Evolutionary conservation across 257 asterid genomes (phyloP), one percentile per base, ranked within the genome.

Genomic region (Dorcoceras hygrometricum): DNA sequence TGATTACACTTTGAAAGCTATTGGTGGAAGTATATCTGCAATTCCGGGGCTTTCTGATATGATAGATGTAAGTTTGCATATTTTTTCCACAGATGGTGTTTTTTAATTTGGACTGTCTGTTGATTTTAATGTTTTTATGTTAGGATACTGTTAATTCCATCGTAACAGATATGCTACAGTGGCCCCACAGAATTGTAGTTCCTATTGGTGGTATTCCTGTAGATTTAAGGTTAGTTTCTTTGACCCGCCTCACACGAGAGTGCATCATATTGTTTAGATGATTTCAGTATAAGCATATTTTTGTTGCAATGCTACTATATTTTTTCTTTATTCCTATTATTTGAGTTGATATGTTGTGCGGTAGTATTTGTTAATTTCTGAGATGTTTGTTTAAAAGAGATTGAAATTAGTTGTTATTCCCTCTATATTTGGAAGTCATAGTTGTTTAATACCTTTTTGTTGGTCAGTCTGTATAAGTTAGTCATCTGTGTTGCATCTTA

Each of bases 121-220:
- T 67, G 66, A 61, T 61, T 32, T 60, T 8, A 5, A 46, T 46
- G 54, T 74, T 51, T 65, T 31, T 70, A 39, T 51, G 54, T 66
- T 28, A 94, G 99, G 99, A 94, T 69, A 94, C 96, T 75, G 99
- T 94, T 51, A 62, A 81, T 31, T 76, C 97, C 65, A 94, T 94
- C 29, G 89, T 94, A 66, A 75, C 81, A 16, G 99, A 94, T 78
- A 90, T 72, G 95, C 95, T 94, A 28, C 95, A 90, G 81, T 94
- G 99, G 99, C 99, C 99, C 36, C 97, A 94, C 85, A 79, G 99
- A 71, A 94, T 94, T 75, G 97, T 94, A 73, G 97, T 94, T 76
- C 99, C 96, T 54, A 86, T 94, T 48, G 99, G 97, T 53, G 97
- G 98, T 71, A 74, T 73, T 56, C 92, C 89, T 76, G 82, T 85